Base-by-base conservation (phyloP, 305 asterid genomes). In the Fraxinus latifolia region DNA sequence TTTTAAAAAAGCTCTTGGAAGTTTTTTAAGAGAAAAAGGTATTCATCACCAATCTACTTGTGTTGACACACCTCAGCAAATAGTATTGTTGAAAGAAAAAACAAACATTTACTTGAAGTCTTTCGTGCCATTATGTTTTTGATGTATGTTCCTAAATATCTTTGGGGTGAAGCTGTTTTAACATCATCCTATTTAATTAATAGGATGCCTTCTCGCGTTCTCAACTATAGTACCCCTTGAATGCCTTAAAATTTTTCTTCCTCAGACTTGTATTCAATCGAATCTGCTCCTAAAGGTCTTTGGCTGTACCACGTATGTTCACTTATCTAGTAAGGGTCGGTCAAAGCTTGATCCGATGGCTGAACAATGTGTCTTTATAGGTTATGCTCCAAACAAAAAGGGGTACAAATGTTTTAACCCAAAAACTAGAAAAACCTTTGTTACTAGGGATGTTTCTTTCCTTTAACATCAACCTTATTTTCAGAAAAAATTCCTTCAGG, bases 41-140 rank as follows among this genome's bases (percentile, higher is more conserved):
- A 17, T n/a, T n/a, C 23, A n/a, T n/a, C 65, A 53, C 23, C 65
- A 53, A n/a, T 53, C 65, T n/a, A 53, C 65, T 53, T n/a, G 65
- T 53, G 25, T n/a, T 1, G 23, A 53, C 25, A 53, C 65, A 4
- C 62, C 0, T 5, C 23, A 53, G 21, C 7, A 17, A 53, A 53
- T 53, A 67, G 76, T 12, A 67, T 21, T 37, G 27, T 37, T 37
- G 29, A 67, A 19, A 7, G 50, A 79, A 79, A 15, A 68, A 79
- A 68, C 15, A 79, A 67, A 42, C 76, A 68, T 25, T 68, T 71
- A 27, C 83, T 80, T 31, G 78, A 80, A 19, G 78, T 80, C 12
- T 32, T 73, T 3, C 73, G 58, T 44, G 73, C 53, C 14, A n/a
- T 80, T 0, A 80, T 80, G 72, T 72, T 80, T 29, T 80, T 72